phyloP scores from a whole-genome alignment of 495 filamentous ascomycete species.

The Neurospora cerealis region DNA sequence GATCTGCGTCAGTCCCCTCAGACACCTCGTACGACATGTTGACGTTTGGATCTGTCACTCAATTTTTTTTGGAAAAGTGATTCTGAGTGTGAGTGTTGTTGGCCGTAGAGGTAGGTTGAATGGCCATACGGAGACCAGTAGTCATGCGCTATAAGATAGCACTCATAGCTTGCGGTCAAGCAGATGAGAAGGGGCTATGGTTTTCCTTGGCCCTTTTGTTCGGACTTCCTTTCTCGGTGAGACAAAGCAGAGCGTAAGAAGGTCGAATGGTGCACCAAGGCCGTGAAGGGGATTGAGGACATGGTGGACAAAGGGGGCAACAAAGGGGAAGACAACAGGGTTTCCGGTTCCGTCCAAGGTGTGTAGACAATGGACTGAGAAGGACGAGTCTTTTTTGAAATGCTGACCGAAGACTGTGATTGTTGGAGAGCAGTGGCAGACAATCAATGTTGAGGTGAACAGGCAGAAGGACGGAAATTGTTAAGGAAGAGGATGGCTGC shows the following conservation, averaged over 20 bases:
- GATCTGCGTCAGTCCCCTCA: background rate
- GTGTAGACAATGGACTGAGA: background rate
- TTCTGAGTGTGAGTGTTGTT: background rate
- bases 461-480: background rate
- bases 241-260: background rate
- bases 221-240: background rate
- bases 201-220: background rate
- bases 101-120: background rate
- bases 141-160: background rate
- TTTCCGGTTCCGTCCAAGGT: background rate
- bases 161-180: background rate
- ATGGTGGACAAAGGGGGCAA: background rate
- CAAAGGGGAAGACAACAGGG: background rate
- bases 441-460: background rate
- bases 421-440: background rate
- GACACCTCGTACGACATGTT: background rate
- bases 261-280: background rate
- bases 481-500: background rate
- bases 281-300: background rate
- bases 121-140: background rate
- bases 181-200: background rate
- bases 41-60: background rate
- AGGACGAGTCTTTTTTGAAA: background rate
- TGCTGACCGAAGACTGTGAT: background rate
- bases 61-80: background rate